These are phyloP conservation scores for Penicillium turbatum DNA, from an alignment of 495 filamentous ascomycete genomes.

Conservation along the genomic window DNA sequence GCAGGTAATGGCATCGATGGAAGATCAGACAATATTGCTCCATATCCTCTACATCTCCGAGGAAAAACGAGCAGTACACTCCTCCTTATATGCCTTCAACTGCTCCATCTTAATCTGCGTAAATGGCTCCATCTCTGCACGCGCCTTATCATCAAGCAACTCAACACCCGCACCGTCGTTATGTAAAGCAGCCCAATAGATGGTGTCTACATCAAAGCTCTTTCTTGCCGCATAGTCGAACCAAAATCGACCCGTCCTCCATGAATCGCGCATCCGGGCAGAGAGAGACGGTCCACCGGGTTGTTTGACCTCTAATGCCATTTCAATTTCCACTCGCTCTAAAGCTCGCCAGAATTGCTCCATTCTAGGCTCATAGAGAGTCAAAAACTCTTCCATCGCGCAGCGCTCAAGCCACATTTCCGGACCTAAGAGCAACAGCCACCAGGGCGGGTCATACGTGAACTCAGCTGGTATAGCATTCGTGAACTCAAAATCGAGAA, in stretches of 20 bases:
- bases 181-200: constrained; percentile 39
- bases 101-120: constrained; percentile 30
- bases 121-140: constrained; percentile 27
- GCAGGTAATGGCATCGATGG: constrained; percentile 11
- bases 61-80: constrained; percentile 27
- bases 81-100: constrained; percentile 30
- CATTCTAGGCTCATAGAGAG: constrained; percentile 32
- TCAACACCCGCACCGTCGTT: constrained; percentile 25
- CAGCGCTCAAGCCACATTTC: constrained; percentile 17
- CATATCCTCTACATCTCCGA: constrained; percentile 3
- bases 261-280: constrained; percentile 37
- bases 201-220: constrained; percentile 36
- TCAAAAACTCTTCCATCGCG: constrained; percentile 33
- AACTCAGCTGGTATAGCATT: constrained; percentile 42
- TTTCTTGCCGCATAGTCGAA: constrained; percentile 39
- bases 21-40: neutral
- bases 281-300: constrained; percentile 18
- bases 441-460: constrained; percentile 40
- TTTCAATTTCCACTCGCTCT: constrained; percentile 22
- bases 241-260: constrained; percentile 37
- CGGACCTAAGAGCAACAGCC: constrained; percentile 36
- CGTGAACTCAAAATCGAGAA: constrained; percentile 43
- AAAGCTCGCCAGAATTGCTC: constrained; percentile 29
- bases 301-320: constrained; percentile 11
- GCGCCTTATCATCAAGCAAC: constrained; percentile 29